phyloP scores from a whole-genome alignment of 2,329 filamentous ascomycete species.

The Alternaria alternata region DNA sequence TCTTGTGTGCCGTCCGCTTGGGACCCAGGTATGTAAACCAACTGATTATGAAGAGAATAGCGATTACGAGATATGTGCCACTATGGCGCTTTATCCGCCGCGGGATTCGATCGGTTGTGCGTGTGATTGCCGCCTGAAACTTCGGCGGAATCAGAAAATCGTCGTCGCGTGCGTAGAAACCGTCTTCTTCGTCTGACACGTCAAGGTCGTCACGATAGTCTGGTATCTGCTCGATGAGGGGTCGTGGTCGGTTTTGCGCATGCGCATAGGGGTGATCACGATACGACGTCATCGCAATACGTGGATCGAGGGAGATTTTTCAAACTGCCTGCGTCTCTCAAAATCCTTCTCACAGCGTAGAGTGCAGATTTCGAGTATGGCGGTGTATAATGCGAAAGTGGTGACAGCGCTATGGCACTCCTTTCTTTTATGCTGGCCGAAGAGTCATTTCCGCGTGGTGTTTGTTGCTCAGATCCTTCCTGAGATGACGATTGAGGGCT shows the following conservation, averaged over 20 bases:
- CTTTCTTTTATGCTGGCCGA: background rate
- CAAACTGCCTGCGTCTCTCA: background rate
- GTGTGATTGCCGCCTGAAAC: constrained; percentile 38
- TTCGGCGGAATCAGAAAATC: constrained; percentile 45
- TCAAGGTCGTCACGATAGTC: constrained; percentile 39
- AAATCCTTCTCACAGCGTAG: background rate
- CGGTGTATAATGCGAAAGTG: background rate
- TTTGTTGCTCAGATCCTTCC: constrained; percentile 1
- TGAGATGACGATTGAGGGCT: background rate
- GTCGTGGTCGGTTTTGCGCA: constrained; percentile 25
- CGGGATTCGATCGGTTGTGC: constrained; percentile 40
- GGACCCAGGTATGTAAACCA: constrained; percentile 53
- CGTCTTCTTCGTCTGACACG: constrained; percentile 51
- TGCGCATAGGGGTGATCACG: constrained; percentile 25
- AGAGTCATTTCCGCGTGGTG: background rate
- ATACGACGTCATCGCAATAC: constrained; percentile 33
- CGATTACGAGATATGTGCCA: constrained; percentile 40
- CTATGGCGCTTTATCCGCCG: constrained; percentile 49
- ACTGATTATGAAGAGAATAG: constrained; percentile 40
- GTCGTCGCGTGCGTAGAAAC: constrained; percentile 48
- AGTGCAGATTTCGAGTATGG: background rate
- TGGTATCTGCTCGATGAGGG: constrained; percentile 45
- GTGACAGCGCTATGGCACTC: background rate
- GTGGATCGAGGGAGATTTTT: background rate
- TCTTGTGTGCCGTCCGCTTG: constrained; percentile 42